These are phyloP conservation scores for Dillenia turbinata DNA, from an alignment of 164 flowering plant species.

Conservation along the genomic window DNA sequence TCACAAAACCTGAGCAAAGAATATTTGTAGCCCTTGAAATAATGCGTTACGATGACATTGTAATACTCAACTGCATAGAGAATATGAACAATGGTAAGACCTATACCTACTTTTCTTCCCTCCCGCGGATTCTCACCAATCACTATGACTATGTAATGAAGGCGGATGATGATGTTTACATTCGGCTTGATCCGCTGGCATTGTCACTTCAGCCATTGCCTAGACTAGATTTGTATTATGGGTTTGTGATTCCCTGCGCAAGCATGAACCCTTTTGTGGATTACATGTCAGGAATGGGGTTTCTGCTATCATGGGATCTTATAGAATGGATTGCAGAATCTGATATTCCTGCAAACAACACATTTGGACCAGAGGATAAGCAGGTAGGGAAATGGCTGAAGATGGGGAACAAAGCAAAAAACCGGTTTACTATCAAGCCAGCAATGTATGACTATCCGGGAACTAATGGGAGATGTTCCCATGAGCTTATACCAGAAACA, in stretches of 20 bases:
- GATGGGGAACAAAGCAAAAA: slow-evolving; percentile 38
- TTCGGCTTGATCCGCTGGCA: slow-evolving; percentile 33
- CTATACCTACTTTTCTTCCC: slow-evolving; percentile 56
- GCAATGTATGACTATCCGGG: slow-evolving; percentile 67
- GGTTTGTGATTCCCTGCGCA: slow-evolving; percentile 55
- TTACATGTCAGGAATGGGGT: slow-evolving; percentile 79
- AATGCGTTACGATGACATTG: slow-evolving; percentile 49
- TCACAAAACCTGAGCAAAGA: slow-evolving; percentile 52
- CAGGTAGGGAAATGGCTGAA: slow-evolving; percentile 54
- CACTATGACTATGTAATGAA: slow-evolving; percentile 61
- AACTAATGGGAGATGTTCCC: slow-evolving; percentile 53
- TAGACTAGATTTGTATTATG: slow-evolving; percentile 53
- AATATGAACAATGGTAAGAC: slow-evolving; percentile 72
- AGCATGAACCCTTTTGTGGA: slow-evolving; percentile 46
- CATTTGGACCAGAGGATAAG: slow-evolving; percentile 54
- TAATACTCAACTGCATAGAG: slow-evolving; percentile 58
- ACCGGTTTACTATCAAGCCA: slow-evolving; percentile 42
- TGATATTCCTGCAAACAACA: slow-evolving; percentile 29
- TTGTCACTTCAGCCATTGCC: slow-evolving; percentile 30
- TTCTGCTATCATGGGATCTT: slow-evolving; percentile 56
- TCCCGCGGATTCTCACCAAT: slow-evolving; percentile 24
- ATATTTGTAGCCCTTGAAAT: slow-evolving; percentile 46
- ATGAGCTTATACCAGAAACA: slow-evolving; percentile 51
- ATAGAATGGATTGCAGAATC: slow-evolving; percentile 51
- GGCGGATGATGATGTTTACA: slow-evolving; percentile 55